These are phyloP conservation scores for Gymnopilus junonius DNA, from an alignment of 768 basidiomycete species.

Conservation along the genomic window DNA sequence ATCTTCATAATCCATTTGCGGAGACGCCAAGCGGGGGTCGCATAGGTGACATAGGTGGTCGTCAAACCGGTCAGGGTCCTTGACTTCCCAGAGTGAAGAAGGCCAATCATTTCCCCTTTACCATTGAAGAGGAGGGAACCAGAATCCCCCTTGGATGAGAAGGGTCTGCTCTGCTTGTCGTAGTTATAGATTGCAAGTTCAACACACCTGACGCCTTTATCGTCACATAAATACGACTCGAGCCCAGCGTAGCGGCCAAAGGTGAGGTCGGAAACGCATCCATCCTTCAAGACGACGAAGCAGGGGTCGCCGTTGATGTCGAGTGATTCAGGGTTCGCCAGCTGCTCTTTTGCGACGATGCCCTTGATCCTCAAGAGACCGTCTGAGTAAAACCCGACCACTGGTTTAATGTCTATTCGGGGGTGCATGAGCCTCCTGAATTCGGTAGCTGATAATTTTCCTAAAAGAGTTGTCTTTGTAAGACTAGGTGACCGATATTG, in stretches of 20 bases:
- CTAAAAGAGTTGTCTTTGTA: background rate
- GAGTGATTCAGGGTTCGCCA: slow-evolving; percentile 30
- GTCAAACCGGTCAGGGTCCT: background rate
- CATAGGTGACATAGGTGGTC: slow-evolving; percentile 4
- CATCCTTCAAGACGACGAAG: slow-evolving; percentile 40
- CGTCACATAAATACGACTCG: slow-evolving; percentile 34
- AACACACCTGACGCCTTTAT: slow-evolving; percentile 26
- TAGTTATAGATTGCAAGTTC: slow-evolving; percentile 41
- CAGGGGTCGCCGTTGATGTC: slow-evolving; percentile 34
- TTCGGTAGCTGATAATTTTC: too few relatives aligned
- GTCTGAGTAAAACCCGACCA: slow-evolving; percentile 5
- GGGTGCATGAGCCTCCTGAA: too few relatives aligned
- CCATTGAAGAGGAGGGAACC: slow-evolving; percentile 42
- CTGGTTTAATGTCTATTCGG: background rate
- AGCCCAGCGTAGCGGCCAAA: slow-evolving; percentile 39
- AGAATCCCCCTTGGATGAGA: slow-evolving; percentile 45
- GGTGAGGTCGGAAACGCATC: slow-evolving; percentile 39
- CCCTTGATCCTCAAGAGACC: slow-evolving; percentile 34
- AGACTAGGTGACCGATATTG: background rate
- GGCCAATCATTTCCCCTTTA: slow-evolving; percentile 22
- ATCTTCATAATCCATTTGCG: slow-evolving; percentile 30
- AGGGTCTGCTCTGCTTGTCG: slow-evolving; percentile 29
- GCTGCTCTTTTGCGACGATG: too few relatives aligned
- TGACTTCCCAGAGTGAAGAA: slow-evolving; percentile 8
- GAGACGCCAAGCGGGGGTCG: slow-evolving; percentile 24